Percentiles rank a stretch among this genome's conserved stretches.
These are phyloP conservation scores for Kandelia obovata DNA, from an alignment of 345 rosid genomes.

Conservation along the genomic window DNA sequence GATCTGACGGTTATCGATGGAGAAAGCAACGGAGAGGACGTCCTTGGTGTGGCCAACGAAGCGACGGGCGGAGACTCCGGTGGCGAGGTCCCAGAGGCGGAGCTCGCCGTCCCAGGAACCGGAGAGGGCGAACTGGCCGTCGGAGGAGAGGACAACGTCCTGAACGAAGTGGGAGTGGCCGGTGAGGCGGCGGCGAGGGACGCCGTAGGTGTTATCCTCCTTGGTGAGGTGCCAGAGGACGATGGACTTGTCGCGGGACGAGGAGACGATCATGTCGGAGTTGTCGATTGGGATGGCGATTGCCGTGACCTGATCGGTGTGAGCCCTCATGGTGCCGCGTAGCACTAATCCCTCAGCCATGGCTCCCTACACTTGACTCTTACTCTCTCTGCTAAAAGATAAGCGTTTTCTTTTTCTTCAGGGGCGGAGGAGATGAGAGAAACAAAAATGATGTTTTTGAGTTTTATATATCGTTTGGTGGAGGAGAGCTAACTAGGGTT, in stretches of 20 bases:
- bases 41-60: slow-evolving; percentile 96
- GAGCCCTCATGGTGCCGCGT: slow-evolving; percentile 89
- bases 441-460: not conserved
- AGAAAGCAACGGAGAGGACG: slow-evolving; percentile 92
- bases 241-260: slow-evolving; percentile 97
- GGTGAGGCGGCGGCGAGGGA: slow-evolving; percentile 81
- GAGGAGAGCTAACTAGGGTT: slow-evolving; percentile 4
- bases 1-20: slow-evolving; percentile 93
- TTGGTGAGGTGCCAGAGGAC: slow-evolving; percentile 84
- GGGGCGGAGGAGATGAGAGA: not conserved
- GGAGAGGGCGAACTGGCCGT: slow-evolving; percentile 93
- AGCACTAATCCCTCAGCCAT: slow-evolving; percentile 77
- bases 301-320: slow-evolving; percentile 94
- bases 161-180: slow-evolving; percentile 94
- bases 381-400: not conserved
- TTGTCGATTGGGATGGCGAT: slow-evolving; percentile 91
- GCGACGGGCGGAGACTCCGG: slow-evolving; percentile 77
- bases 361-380: not conserved
- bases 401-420: too few relatives aligned
- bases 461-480: not conserved
- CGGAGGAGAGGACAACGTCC: slow-evolving; percentile 95
- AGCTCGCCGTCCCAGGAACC: slow-evolving; percentile 99
- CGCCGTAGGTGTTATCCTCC: slow-evolving; percentile 82
- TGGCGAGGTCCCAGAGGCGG: slow-evolving; percentile 86
- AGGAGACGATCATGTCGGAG: slow-evolving; percentile 79